phyloP scores from a whole-genome alignment of 2,329 filamentous ascomycete species.

The Trichoderma sp. region DNA sequence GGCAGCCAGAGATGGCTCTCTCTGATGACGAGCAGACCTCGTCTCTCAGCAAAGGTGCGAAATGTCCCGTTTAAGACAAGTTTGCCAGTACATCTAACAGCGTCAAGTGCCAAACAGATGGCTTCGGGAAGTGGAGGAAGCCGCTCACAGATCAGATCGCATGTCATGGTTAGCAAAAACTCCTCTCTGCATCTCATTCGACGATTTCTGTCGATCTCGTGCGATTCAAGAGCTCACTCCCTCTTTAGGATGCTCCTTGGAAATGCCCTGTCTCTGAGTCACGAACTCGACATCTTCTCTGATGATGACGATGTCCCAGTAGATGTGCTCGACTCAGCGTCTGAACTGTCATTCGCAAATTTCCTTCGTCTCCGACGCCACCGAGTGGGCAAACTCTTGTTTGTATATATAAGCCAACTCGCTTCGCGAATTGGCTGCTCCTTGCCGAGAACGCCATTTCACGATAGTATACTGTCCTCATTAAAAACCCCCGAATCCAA shows the following conservation, averaged over 20 bases:
- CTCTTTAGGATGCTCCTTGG: not conserved
- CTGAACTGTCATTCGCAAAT: not conserved
- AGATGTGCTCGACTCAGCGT: not conserved
- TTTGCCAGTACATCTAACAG: not conserved
- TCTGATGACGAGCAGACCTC: not conserved
- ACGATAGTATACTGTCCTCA: not conserved
- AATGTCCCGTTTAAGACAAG: not conserved
- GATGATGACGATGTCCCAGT: not conserved
- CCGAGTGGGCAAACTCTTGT: not conserved
- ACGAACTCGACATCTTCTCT: not conserved
- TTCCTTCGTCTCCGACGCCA: not conserved
- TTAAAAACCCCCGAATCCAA: not conserved
- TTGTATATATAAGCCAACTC: not conserved
- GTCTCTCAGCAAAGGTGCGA: not conserved
- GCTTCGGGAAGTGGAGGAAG: not conserved
- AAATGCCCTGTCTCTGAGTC: not conserved
- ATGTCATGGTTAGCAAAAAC: not conserved
- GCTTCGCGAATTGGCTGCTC: not conserved
- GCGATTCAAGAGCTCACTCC: not conserved
- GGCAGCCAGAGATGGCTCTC: not conserved
- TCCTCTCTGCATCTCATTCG: not conserved
- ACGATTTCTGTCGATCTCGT: not conserved
- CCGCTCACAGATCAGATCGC: not conserved
- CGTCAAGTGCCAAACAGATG: not conserved
- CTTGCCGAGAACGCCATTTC: not conserved